Conservation (phyloP, 495 filamentous ascomycete species). For the Hyaloscypha variabilis region DNA sequence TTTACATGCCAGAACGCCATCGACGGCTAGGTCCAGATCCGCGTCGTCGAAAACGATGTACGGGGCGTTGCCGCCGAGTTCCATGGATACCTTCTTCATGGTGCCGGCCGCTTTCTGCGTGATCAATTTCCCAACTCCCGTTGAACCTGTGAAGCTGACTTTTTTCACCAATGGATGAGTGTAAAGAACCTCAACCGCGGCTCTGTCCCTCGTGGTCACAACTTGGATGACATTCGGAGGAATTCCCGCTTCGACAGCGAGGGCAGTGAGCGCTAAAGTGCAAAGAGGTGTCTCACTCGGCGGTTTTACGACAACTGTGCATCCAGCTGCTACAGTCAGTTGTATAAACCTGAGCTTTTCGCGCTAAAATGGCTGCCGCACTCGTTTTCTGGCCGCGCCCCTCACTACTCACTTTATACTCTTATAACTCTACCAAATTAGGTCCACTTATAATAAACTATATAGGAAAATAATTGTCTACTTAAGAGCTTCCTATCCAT, state of each 20-base stretch:
- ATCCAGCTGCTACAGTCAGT: slow-evolving; percentile 50
- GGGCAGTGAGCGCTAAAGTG: slow-evolving; percentile 51
- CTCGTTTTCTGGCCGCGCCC: too few species aligned
- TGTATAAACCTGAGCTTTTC: too few species aligned
- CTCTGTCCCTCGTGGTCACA: slow-evolving; percentile 55
- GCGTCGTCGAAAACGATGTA: slow-evolving; percentile 93
- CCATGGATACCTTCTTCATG: slow-evolving; percentile 81
- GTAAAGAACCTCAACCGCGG: slow-evolving; percentile 49
- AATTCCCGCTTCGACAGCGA: slow-evolving; percentile 58
- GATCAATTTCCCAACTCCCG: slow-evolving; percentile 78
- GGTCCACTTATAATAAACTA: too few species aligned
- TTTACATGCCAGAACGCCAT: slow-evolving; percentile 73
- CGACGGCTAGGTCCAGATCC: slow-evolving; percentile 73
- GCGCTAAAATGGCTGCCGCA: too few species aligned
- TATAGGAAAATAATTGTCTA: too few species aligned
- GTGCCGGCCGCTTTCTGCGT: slow-evolving; percentile 76
- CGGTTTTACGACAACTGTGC: slow-evolving; percentile 66
- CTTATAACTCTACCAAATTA: too few species aligned
- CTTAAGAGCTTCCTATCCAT: too few species aligned
- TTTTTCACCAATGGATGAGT: slow-evolving; percentile 74
- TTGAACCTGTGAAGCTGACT: slow-evolving; percentile 85
- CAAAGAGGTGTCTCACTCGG: slow-evolving; percentile 63
- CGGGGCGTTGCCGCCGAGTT: slow-evolving; percentile 86
- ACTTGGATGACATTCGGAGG: slow-evolving; percentile 58
- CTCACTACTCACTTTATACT: too few species aligned